A percentile compares a stretch with the other conserved stretches of the same genome.
Evolutionary conservation across 2,329 filamentous ascomycete species (phyloP).

Genomic region (Venturia asperata): DNA sequence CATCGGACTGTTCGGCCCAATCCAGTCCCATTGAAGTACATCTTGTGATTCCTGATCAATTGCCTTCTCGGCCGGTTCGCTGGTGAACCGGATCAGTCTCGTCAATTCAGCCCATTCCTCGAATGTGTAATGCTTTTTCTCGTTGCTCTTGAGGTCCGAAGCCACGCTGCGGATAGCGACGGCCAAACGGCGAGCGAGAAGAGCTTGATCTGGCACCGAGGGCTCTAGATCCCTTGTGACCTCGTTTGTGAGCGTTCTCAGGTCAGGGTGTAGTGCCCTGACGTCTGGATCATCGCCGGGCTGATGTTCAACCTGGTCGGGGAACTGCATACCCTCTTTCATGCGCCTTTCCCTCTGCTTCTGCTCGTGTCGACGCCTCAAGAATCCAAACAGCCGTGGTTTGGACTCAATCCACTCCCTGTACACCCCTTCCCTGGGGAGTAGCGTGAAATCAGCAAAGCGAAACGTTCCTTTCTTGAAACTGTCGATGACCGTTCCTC

Average conservation of each 20-base stretch:
- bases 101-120: conserved; percentile 85
- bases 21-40: conserved; percentile 64
- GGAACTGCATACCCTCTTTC: conserved; percentile 38
- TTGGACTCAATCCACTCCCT: conserved; percentile 43
- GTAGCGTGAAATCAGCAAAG: conserved; percentile 58
- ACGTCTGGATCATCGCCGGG: conserved; percentile 30
- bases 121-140: conserved; percentile 63
- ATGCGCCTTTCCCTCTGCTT: conserved; percentile 36
- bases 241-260: neutral
- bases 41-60: conserved; percentile 47
- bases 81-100: conserved; percentile 57
- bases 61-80: conserved; percentile 19
- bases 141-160: conserved; percentile 52
- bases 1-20: conserved; percentile 62
- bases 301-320: conserved; percentile 27
- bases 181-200: conserved; percentile 56
- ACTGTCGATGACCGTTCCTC: conserved; percentile 67
- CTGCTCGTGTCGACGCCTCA: conserved; percentile 21
- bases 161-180: conserved; percentile 63
- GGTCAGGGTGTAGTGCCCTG: conserved; percentile 22
- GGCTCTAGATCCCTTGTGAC: neutral
- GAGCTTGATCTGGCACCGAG: conserved; percentile 43
- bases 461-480: conserved; percentile 57
- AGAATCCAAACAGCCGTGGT: conserved; percentile 33
- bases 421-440: conserved; percentile 55